A percentile compares a stretch with the other conserved stretches of the same genome.
Evolutionary conservation across 805 yeast species (phyloP).

Genomic region (Saccharomycopsis malanga): DNA sequence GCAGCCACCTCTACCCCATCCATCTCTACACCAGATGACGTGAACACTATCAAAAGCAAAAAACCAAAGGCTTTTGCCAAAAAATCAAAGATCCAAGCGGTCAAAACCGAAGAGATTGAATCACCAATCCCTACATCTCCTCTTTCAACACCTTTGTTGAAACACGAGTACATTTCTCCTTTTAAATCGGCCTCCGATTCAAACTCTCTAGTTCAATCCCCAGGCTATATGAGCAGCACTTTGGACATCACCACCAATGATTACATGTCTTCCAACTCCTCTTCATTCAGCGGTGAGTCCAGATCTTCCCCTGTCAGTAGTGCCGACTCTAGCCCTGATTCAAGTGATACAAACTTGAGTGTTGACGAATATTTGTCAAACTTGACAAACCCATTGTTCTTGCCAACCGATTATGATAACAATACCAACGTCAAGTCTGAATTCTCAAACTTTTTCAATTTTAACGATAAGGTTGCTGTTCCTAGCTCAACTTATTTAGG

Average conservation of each 20-base stretch:
- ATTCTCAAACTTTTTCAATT: constrained; percentile 5
- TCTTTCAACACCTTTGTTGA: constrained; percentile 9
- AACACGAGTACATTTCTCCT: constrained; percentile 11
- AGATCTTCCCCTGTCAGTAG: constrained; percentile 6
- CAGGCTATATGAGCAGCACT: constrained; percentile 6
- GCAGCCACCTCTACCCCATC: not conserved
- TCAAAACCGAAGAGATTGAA: constrained; percentile 1
- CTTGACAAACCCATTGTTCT: constrained; percentile 19
- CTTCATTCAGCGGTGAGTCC: constrained; percentile 9
- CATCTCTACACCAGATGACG: not conserved
- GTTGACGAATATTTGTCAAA: constrained; percentile 22
- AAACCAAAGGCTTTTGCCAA: not conserved
- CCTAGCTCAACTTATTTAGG: not conserved
- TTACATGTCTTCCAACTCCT: constrained; percentile 6
- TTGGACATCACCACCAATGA: constrained; percentile 17
- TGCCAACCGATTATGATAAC: constrained; percentile 12
- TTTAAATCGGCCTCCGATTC: constrained; percentile 4
- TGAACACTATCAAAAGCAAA: not conserved
- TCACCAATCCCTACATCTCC: constrained; percentile 16
- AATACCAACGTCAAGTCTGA: constrained; percentile 11
- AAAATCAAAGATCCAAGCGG: not conserved
- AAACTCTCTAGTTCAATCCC: not conserved
- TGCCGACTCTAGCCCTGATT: constrained; percentile 1
- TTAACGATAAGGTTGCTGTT: not conserved
- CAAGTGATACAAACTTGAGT: constrained; percentile 4